Conservation (phyloP, 495 filamentous ascomycete genomes). For the Clohesyomyces aquaticus region DNA sequence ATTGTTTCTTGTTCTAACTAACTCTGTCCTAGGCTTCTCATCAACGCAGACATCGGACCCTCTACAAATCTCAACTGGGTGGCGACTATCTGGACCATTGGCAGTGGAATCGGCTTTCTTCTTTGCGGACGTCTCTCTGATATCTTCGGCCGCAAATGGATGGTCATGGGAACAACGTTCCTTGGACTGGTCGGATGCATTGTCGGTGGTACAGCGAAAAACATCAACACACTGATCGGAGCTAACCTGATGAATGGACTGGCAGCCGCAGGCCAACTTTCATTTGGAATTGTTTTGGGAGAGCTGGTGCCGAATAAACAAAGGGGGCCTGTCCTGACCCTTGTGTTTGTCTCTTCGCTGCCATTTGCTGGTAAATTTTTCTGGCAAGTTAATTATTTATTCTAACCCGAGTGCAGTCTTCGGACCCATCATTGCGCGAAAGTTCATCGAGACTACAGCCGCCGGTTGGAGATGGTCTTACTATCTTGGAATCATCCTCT, state of each 20-base stretch:
- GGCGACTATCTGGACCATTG: conserved; percentile 40
- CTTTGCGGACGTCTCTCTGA: conserved; percentile 44
- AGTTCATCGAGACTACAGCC: conserved; percentile 38
- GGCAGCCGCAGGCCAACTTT: conserved; percentile 46
- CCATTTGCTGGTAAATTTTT: conserved; percentile 38
- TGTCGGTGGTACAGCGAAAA: conserved; percentile 40
- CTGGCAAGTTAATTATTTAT: not conserved
- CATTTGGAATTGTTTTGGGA: conserved; percentile 44
- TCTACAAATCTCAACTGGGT: conserved; percentile 40
- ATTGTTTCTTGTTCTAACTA: conserved; percentile 13
- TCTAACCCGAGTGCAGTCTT: conserved; percentile 29
- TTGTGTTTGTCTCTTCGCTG: conserved; percentile 37
- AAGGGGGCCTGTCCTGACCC: conserved; percentile 34
- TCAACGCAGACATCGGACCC: conserved; percentile 43
- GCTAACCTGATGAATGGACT: conserved; percentile 42
- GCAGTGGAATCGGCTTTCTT: conserved; percentile 39
- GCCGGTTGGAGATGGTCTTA: conserved; percentile 63
- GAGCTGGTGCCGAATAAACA: conserved; percentile 46
- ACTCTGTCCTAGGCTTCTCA: conserved; percentile 20
- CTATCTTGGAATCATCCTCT: conserved; percentile 74
- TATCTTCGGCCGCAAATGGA: conserved; percentile 46
- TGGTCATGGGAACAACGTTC: conserved; percentile 40
- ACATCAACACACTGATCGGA: conserved; percentile 42
- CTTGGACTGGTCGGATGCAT: conserved; percentile 41
- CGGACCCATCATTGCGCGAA: conserved; percentile 43